Conservation (phyloP, 768 basidiomycete genomes). For the Tulasnella sp. region DNA sequence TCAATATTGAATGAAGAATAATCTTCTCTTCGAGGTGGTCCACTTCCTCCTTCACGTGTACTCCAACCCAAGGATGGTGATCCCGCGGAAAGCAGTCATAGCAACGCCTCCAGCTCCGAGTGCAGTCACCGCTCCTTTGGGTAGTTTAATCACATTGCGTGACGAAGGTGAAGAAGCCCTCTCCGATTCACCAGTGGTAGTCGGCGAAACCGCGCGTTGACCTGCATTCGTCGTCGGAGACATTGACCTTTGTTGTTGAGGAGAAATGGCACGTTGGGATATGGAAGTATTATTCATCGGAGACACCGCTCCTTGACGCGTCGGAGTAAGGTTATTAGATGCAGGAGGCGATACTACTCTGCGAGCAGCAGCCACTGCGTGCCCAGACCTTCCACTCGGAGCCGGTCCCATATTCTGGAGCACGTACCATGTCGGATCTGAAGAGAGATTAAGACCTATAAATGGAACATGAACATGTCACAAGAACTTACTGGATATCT, state of each 20-base stretch:
- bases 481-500: conserved; percentile 74
- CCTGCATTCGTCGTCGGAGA: too few relatives aligned
- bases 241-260: conserved; percentile 19
- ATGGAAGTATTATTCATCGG: too few relatives aligned
- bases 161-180: too few relatives aligned
- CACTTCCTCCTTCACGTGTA: neutral
- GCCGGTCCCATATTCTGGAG: conserved; percentile 99
- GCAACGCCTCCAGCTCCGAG: conserved; percentile 10
- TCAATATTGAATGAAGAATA: neutral
- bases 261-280: conserved; percentile 15
- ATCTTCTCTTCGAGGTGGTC: conserved; percentile 5
- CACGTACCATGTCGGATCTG: conserved; percentile 99
- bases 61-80: neutral
- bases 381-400: conserved; percentile 83
- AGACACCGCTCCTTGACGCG: too few relatives aligned
- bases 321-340: neutral
- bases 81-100: neutral
- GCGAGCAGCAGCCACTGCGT: conserved; percentile 85
- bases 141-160: too few relatives aligned
- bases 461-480: neutral
- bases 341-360: neutral
- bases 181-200: too few relatives aligned
- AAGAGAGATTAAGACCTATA: conserved; percentile 1
- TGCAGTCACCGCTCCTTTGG: conserved; percentile 2
- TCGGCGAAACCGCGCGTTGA: too few relatives aligned